Evolutionary conservation across 2,329 filamentous ascomycete species (phyloP), one percentile per base, ranked within the genome.

Genomic region (Hansfordia pulvinata): DNA sequence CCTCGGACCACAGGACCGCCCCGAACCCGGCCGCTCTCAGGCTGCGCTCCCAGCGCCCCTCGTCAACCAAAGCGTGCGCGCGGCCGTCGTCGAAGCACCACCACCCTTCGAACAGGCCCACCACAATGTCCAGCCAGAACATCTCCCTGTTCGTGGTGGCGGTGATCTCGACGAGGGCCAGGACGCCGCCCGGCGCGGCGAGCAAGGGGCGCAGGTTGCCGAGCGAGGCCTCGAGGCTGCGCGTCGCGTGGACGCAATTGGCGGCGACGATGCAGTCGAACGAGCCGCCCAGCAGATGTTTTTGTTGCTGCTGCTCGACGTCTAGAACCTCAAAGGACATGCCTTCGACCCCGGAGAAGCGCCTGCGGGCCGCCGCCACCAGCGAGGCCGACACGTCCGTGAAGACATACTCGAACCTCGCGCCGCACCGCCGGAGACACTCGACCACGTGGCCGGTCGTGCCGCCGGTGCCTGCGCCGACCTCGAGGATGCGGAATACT

Each of bases 71-170:
- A 9, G 38, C 40, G 30, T 50, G 40, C 9, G 30, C 28, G 2
- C 43, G 36, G 3, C 44, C 49, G 23, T 54, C 50, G 5, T 44
- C 36, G 16, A 49, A 52, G 14, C 46, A 30, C 52, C 52, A 57
- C 52, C 53, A 56, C 3, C 53, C 52, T 11, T 54, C 46, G 4
- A 56, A 35, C 2, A 53, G 31, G 1, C 52, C 53, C 18, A 50
- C 54, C 10, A 49, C 37, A 12, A 53, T 29, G 19, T 57, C 50
- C 5, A 50, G 36, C 38, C 39, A 54, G 22, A 34, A 36, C 7
- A 49, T 5, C 3, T 24, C 27, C 10, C 33, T 14, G n/a, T n/a
- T n/a, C n/a, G n/a, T n/a, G n/a, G n/a, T n/a, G n/a, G n/a, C n/a
- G 0, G 49, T 54, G 38, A 53, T 41, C 36, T 57, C 53, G 10